These are phyloP conservation scores for Akanthomyces uredinophilus DNA, from an alignment of 2,329 filamentous ascomycete species.

Conservation along the genomic window DNA sequence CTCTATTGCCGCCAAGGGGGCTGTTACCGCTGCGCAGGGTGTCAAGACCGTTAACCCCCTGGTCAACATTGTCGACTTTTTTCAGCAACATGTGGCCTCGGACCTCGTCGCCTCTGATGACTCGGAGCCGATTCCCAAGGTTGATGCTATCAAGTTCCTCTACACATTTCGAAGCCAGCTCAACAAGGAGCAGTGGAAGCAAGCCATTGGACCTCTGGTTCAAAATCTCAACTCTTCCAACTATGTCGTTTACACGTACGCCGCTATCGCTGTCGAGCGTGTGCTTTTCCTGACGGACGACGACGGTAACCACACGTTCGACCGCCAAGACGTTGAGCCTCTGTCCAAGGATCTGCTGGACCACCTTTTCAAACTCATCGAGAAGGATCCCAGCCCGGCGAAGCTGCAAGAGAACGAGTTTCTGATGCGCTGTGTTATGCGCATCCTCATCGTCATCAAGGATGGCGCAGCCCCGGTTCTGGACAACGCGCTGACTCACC, in stretches of 20 bases:
- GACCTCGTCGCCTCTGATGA: constrained; percentile 69
- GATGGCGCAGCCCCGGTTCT: constrained; percentile 70
- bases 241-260: constrained; percentile 97
- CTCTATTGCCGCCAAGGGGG: constrained; percentile 87
- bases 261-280: constrained; percentile 92
- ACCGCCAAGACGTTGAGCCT: constrained; percentile 70
- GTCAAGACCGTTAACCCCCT: constrained; percentile 85
- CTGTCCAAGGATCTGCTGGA: constrained; percentile 81
- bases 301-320: constrained; percentile 71
- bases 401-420: constrained; percentile 99
- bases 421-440: constrained; percentile 97
- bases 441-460: constrained; percentile 89
- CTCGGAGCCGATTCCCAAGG: constrained; percentile 82
- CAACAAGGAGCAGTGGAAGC: constrained; percentile 85
- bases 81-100: constrained; percentile 85
- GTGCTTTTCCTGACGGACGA: constrained; percentile 79
- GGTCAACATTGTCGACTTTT: constrained; percentile 89
- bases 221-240: constrained; percentile 85
- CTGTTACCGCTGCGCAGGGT: constrained; percentile 79
- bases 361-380: constrained; percentile 87
- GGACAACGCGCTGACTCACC: constrained; percentile 74
- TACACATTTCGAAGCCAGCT: constrained; percentile 96
- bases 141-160: constrained; percentile 96
- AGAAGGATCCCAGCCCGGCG: constrained; percentile 74
- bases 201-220: constrained; percentile 82